Evolutionary conservation across 2,329 filamentous ascomycete genomes (phyloP).

Genomic region (Chrysoporthe austroafricana): DNA sequence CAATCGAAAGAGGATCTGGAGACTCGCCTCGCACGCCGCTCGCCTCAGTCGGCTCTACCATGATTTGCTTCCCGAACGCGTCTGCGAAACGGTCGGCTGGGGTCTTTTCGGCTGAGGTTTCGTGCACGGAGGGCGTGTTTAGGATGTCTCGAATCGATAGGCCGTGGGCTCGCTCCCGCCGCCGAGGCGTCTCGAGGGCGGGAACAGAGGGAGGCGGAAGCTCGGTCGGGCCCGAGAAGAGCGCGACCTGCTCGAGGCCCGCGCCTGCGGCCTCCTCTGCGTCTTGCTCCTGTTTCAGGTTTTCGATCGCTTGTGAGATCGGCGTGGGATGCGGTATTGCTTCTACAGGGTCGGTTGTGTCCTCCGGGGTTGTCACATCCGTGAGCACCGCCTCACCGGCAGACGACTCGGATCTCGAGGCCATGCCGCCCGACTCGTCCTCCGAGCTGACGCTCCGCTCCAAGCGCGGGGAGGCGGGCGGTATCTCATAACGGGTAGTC

Average conservation of each 20-base stretch:
- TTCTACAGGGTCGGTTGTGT: constrained; percentile 45
- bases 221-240: constrained; percentile 7
- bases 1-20: constrained; percentile 9
- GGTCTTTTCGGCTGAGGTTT: constrained; percentile 15
- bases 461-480: constrained; percentile 35
- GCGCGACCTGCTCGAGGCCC: constrained; percentile 28
- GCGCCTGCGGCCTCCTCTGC: constrained; percentile 30
- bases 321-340: constrained; percentile 42
- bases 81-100: constrained; percentile 20
- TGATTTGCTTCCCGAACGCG: constrained; percentile 13
- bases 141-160: constrained; percentile 26
- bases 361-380: constrained; percentile 56
- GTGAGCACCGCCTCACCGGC: constrained; percentile 41
- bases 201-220: constrained; percentile 21
- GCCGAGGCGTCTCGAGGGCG: constrained; percentile 26
- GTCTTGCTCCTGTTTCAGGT: constrained; percentile 41
- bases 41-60: background rate
- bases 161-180: constrained; percentile 15
- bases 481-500: constrained; percentile 38
- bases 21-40: constrained; percentile 4
- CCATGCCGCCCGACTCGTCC: constrained; percentile 35
- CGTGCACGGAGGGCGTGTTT: constrained; percentile 21
- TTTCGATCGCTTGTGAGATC: constrained; percentile 34
- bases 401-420: constrained; percentile 39
- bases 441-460: constrained; percentile 47